phyloP scores from a whole-genome alignment of 495 filamentous ascomycete species.

The Choiromyces venosus region DNA sequence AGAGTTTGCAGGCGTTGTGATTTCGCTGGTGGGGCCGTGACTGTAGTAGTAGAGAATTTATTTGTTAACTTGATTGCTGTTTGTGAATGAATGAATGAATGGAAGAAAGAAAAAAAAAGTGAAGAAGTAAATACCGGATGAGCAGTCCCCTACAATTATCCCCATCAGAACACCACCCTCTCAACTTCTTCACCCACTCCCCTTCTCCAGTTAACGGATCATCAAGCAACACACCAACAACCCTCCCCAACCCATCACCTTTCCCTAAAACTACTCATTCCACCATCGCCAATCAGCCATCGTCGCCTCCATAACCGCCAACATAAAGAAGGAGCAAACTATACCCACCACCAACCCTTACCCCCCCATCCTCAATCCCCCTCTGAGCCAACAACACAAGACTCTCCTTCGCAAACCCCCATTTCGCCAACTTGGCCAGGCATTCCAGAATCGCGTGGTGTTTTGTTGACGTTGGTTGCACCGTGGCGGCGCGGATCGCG shows the following conservation, averaged over 20 bases:
- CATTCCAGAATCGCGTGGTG: background rate
- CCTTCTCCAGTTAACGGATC: slow-evolving; percentile 61
- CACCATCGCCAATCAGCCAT: slow-evolving; percentile 7
- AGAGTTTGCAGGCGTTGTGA: slow-evolving; percentile 27
- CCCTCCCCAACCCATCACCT: slow-evolving; percentile 48
- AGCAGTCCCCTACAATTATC: slow-evolving; percentile 52
- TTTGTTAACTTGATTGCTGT: background rate
- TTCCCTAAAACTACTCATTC: slow-evolving; percentile 31
- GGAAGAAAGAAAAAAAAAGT: slow-evolving; percentile 3
- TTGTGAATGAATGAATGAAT: slow-evolving; percentile 1
- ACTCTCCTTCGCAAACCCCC: slow-evolving; percentile 16
- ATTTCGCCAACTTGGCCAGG: slow-evolving; percentile 13
- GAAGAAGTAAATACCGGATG: slow-evolving; percentile 49
- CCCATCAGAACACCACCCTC: slow-evolving; percentile 30
- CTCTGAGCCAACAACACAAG: slow-evolving; percentile 73
- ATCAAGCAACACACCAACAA: slow-evolving; percentile 66
- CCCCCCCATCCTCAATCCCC: slow-evolving; percentile 60
- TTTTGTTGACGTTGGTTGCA: background rate
- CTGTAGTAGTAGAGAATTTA: background rate
- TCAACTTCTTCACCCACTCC: slow-evolving; percentile 51
- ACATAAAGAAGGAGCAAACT: background rate
- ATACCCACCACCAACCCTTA: slow-evolving; percentile 61
- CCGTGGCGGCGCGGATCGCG: background rate
- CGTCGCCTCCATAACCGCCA: background rate
- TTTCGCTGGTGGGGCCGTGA: slow-evolving; percentile 17